Evolutionary conservation across 306 rosid genomes (phyloP).

Genomic region (Pueraria montana): DNA sequence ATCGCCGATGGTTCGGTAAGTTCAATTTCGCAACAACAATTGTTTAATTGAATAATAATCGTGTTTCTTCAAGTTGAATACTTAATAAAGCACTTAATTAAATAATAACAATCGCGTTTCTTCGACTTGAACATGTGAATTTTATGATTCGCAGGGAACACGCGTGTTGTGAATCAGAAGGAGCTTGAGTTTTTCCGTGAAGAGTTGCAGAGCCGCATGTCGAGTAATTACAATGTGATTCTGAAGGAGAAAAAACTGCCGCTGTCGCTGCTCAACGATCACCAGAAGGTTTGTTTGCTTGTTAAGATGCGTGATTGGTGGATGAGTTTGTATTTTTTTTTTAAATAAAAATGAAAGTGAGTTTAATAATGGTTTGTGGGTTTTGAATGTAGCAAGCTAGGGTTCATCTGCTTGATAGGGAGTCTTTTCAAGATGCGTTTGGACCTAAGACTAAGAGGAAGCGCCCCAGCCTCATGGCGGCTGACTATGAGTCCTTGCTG

Average conservation of each 20-base stretch:
- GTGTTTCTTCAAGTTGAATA: neutral
- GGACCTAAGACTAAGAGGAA: constrained; percentile 90
- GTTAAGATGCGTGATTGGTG: constrained; percentile 17
- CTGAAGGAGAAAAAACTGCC: constrained; percentile 82
- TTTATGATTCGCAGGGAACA: constrained; percentile 57
- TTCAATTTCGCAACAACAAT: neutral
- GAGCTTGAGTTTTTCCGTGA: constrained; percentile 86
- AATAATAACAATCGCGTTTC: neutral
- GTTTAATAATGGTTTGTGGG: constrained; percentile 31
- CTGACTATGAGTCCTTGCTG: constrained; percentile 81
- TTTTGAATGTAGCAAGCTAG: constrained; percentile 80
- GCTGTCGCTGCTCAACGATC: constrained; percentile 80
- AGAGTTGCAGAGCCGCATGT: constrained; percentile 73
- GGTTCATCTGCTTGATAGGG: constrained; percentile 92
- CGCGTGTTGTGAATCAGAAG: constrained; percentile 84
- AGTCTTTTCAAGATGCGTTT: constrained; percentile 86
- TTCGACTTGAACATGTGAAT: neutral
- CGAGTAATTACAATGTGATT: constrained; percentile 79
- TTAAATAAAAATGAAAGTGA: neutral
- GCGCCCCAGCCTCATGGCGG: constrained; percentile 79
- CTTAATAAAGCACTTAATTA: neutral
- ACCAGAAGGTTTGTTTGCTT: constrained; percentile 73
- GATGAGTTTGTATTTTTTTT: neutral
- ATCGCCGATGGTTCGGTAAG: constrained; percentile 89
- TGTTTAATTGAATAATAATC: neutral